A percentile compares a stretch with the other conserved stretches of the same genome.
These are phyloP conservation scores for Orychophragmus violaceus DNA, from an alignment of 345 rosid genomes.

Conservation along the genomic window DNA sequence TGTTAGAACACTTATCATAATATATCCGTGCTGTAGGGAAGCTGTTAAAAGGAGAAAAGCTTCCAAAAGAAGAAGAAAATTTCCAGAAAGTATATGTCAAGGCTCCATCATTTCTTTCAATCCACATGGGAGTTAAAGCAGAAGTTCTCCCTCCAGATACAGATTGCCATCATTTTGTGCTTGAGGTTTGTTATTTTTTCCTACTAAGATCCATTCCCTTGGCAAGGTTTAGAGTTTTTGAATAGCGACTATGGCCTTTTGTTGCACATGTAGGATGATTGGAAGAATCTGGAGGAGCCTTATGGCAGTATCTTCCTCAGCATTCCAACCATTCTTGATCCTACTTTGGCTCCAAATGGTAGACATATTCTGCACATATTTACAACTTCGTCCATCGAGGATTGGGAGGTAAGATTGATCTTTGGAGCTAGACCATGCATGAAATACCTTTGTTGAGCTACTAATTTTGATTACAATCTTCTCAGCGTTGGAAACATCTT, in stretches of 20 bases:
- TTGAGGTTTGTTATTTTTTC: slow-evolving; percentile 51
- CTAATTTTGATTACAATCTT: not conserved
- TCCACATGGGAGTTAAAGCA: slow-evolving; percentile 92
- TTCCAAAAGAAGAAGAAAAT: slow-evolving; percentile 85
- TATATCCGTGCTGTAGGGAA: slow-evolving; percentile 45
- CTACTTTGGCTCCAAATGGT: slow-evolving; percentile 78
- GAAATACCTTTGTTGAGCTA: not conserved
- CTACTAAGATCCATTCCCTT: slow-evolving; percentile 7
- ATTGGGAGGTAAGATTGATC: slow-evolving; percentile 64
- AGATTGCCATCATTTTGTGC: slow-evolving; percentile 93
- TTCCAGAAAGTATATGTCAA: slow-evolving; percentile 82
- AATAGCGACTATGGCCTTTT: not conserved
- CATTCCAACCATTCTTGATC: slow-evolving; percentile 90
- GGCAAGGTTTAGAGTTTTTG: not conserved
- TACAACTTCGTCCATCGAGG: slow-evolving; percentile 78
- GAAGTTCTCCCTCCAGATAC: slow-evolving; percentile 79
- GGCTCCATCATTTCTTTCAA: slow-evolving; percentile 98
- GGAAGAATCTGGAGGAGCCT: slow-evolving; percentile 67
- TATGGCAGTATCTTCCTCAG: slow-evolving; percentile 96
- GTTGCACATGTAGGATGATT: slow-evolving; percentile 44
- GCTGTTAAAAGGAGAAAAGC: slow-evolving; percentile 69
- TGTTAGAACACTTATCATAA: not conserved
- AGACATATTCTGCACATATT: slow-evolving; percentile 87
- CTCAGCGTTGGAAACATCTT: not conserved
- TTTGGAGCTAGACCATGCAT: not conserved